Base-by-base conservation (phyloP, 257 asterid genomes). In the Salvia miltiorrhiza region DNA sequence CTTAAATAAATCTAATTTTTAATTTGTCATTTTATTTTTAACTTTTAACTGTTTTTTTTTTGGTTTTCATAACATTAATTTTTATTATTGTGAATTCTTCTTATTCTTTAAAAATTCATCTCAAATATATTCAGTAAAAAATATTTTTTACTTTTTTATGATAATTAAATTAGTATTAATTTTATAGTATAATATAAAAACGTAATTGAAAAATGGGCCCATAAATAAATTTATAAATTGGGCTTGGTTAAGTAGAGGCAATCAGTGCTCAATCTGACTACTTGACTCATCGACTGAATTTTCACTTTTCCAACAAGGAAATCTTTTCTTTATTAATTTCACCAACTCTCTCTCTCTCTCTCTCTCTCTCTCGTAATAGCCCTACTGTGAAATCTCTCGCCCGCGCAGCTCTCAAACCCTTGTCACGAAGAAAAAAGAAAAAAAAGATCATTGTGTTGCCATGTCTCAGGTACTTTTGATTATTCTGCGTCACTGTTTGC, bases 391-490 rank as follows among this genome's bases (percentile, higher is more conserved):
- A 28, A 63, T 50, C 69, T 63, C 76, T 61, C 64, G 20, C 59
- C 62, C 47, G 69, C 73, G 33, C 65, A 24, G 54, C 44, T 26
- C 41, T 16, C 59, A 49, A 74, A 50, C 77, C 75, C 68, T 66
- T 45, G 62, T 48, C 40, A 5, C 67, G n/a, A 49, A 55, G 55
- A 58, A 19, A n/a, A 37, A 35, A 8, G 2, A 13, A 26, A 13
- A 9, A 26, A 3, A 13, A 12, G 3, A 5, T 50, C 40, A 13
- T 24, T 35, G 57, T 44, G 35, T 48, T 50, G 71, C 70, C 73
- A 79, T 79, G 83, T 75, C 83, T 47, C 83, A 79, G 83, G 83
- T 79, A 5, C 55, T 47, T 44, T 28, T 26, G 11, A 12, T 39
- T 7, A 5, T 23, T 6, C 40, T 2, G 13, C 60, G 4, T 53